A percentile compares a stretch with the other conserved stretches of the same genome.
These are phyloP conservation scores for Pichia membranifaciens DNA, from an alignment of 805 yeast genomes.

Conservation along the genomic window DNA sequence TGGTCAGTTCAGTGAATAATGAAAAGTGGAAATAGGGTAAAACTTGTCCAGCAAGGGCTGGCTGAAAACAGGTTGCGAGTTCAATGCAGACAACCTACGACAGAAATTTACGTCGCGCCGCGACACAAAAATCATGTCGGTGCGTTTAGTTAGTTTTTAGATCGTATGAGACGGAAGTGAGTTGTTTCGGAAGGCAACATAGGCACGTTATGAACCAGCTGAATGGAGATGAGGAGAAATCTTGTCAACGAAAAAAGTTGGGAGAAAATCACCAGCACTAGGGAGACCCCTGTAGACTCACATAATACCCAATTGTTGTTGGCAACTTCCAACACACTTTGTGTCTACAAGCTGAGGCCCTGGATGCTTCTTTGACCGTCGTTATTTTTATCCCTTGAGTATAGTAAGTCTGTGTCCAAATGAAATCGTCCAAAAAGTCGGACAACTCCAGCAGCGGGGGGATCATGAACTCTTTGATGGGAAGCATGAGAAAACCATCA, in stretches of 20 bases:
- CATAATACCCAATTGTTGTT: too few species aligned
- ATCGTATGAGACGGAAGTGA: too few species aligned
- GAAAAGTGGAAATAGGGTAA: too few species aligned
- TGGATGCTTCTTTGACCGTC: not conserved
- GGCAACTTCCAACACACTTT: not conserved
- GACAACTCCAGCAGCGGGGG: constrained; percentile 5
- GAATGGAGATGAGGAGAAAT: not conserved
- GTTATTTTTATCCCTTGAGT: constrained; percentile 8
- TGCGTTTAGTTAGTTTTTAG: too few species aligned
- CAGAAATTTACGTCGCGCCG: not conserved
- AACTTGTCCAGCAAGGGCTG: too few species aligned
- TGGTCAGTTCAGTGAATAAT: too few species aligned
- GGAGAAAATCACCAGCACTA: too few species aligned
- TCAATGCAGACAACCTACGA: not conserved
- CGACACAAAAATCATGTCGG: too few species aligned
- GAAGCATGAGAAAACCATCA: constrained; percentile 11
- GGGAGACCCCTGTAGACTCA: too few species aligned
- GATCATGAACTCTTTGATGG: constrained; percentile 14
- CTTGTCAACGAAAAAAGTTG: too few species aligned
- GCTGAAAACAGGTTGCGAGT: too few species aligned
- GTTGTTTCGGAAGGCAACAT: not conserved
- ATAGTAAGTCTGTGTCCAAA: not conserved
- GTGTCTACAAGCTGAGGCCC: not conserved
- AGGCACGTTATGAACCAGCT: not conserved
- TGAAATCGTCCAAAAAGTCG: constrained; percentile 12